Evolutionary conservation across 192 early-diverging fungal species (phyloP).

Genomic region (Coemansia furcata): DNA sequence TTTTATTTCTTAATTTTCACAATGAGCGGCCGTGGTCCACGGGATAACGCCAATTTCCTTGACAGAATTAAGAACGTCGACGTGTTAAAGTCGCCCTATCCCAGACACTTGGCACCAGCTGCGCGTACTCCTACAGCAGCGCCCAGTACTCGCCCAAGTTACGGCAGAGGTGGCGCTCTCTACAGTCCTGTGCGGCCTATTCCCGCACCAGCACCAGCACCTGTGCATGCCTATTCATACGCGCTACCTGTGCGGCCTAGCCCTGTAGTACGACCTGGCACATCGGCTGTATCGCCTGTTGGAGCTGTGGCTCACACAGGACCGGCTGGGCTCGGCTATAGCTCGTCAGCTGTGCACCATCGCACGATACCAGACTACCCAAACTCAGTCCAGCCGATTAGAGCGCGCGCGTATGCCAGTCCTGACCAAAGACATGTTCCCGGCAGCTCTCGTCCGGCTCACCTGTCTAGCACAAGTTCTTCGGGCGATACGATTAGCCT

Average conservation of each 20-base stretch:
- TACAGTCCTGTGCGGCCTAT: slow-evolving; percentile 14
- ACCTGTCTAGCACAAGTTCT: slow-evolving; percentile 8
- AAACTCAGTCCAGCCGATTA: slow-evolving; percentile 36
- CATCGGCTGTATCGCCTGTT: slow-evolving; percentile 4
- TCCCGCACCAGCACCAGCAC: neutral
- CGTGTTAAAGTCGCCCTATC: slow-evolving; percentile 39
- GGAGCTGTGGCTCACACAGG: neutral
- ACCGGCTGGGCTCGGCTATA: neutral
- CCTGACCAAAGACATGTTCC: slow-evolving; percentile 22
- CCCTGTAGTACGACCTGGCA: slow-evolving; percentile 7
- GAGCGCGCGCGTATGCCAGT: slow-evolving; percentile 8
- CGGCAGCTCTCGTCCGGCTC: slow-evolving; percentile 36
- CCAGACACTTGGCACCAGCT: slow-evolving; percentile 23
- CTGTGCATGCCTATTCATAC: neutral
- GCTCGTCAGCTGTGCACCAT: slow-evolving; percentile 3
- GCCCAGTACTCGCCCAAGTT: slow-evolving; percentile 11
- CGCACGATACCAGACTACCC: slow-evolving; percentile 29
- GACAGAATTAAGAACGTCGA: slow-evolving; percentile 38
- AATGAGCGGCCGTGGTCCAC: slow-evolving; percentile 29
- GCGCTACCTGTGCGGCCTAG: slow-evolving; percentile 14
- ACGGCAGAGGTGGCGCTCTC: neutral
- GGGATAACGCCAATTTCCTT: slow-evolving; percentile 30
- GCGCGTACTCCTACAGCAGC: slow-evolving; percentile 9
- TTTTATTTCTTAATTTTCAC: neutral
- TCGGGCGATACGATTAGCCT: slow-evolving; percentile 5